Evolutionary conservation across 2,329 filamentous ascomycete species (phyloP), one percentile per base, ranked within the genome.

Genomic region (Trichoderma lentiforme): DNA sequence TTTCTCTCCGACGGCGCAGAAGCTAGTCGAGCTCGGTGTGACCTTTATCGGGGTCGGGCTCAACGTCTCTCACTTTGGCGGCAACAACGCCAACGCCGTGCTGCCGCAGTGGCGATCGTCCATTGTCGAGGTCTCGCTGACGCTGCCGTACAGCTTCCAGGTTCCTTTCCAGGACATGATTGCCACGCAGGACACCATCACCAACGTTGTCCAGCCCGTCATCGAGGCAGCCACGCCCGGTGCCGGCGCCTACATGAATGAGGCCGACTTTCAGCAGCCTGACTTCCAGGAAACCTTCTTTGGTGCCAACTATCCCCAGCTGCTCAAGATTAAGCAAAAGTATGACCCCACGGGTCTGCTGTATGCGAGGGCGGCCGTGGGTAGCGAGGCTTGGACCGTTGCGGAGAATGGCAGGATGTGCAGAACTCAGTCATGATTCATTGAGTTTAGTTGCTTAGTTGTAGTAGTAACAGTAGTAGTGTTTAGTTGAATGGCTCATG

Each of bases 361-460:
- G 58, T 86, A 87, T 70, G 85, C 84, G n/a, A 79, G 79, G 3
- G 81, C 80, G 3, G 84, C 79, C 12, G 86, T 89, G 26, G 87
- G 86, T 0, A 87, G 84, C 72, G 85, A 88, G 66, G 79, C 39
- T 7, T 89, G 86, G 86, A 76, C 78, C 24, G 82, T 83, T 7
- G 70, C 73, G 28, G 75, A 75, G 11, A 77, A 78, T 67, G 80
- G 76, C 24, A 58, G 74, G 9, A 71, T 76, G 63, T 76, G 75
- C 39, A 73, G n/a, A 26, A 72, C 64, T 57, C 51, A 58, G 73
- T 68, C 65, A 60, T 68, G 34, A 68, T 53, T 58, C 3, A 14
- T 18, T n/a, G 26, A 11, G 30, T 21, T 14, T 11, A 24, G 12
- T 9, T 56, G 9, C 30, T 7, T 43, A 43, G 14, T 28, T 30